Conservation (phyloP, 1,284 basidiomycete genomes). For the Ganoderma lucidum region DNA sequence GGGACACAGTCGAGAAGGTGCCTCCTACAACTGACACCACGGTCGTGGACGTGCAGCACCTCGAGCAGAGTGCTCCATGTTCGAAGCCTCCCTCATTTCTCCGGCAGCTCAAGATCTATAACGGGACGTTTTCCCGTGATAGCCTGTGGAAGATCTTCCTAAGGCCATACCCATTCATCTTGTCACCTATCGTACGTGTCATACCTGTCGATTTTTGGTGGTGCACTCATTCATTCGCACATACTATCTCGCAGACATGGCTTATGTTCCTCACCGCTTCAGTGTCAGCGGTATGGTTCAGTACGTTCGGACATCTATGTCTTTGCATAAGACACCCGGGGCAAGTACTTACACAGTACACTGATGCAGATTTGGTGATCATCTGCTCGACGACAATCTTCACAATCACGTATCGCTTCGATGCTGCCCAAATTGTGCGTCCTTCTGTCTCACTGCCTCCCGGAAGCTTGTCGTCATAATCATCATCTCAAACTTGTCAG, state of each 20-base stretch:
- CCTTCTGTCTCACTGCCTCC: not conserved
- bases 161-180: conserved; percentile 49
- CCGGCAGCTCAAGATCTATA: conserved; percentile 46
- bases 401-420: conserved; percentile 50
- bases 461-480: too few relatives aligned
- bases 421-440: conserved; percentile 43
- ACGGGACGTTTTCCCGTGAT: conserved; percentile 46
- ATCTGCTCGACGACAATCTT: conserved; percentile 54
- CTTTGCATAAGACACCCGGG: not conserved
- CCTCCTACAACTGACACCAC: not conserved
- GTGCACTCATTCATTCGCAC: not conserved
- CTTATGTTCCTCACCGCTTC: conserved; percentile 48
- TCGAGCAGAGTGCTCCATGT: not conserved
- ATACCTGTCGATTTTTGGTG: not conserved
- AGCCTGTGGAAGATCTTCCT: conserved; percentile 46
- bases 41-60: conserved; percentile 18
- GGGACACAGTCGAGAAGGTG: too few relatives aligned
- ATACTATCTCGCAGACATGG: conserved; percentile 39
- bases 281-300: conserved; percentile 53
- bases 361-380: conserved; percentile 43
- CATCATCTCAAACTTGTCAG: too few relatives aligned
- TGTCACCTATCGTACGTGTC: conserved; percentile 48
- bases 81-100: conserved; percentile 38
- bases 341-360: conserved; percentile 25
- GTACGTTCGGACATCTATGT: conserved; percentile 35